Conservation (phyloP, 1,284 basidiomycete species). For the Xerocomus amazonicus region DNA sequence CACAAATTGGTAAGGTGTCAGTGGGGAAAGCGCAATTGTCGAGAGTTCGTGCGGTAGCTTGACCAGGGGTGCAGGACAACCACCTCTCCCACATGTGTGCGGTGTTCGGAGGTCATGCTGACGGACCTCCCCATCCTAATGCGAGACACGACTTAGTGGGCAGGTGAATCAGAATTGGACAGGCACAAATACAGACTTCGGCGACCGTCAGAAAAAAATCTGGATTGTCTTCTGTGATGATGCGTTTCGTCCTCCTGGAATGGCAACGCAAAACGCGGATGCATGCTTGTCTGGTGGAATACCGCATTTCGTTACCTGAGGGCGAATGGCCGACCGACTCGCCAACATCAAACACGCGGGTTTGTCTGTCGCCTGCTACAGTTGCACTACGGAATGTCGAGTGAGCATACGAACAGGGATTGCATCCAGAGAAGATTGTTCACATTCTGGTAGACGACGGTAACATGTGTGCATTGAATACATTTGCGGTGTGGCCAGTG, state of each 20-base stretch:
- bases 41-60: conserved; percentile 58
- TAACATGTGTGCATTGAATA: conserved; percentile 84
- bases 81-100: conserved; percentile 54
- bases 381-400: conserved; percentile 49
- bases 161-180: neutral
- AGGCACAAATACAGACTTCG: conserved; percentile 50
- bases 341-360: conserved; percentile 80
- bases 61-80: conserved; percentile 68
- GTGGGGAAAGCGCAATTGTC: conserved; percentile 62
- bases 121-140: conserved; percentile 66
- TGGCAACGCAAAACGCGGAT: conserved; percentile 68
- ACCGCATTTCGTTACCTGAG: conserved; percentile 36
- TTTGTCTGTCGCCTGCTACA: conserved; percentile 76
- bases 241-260: conserved; percentile 67
- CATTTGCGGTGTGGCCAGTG: conserved; percentile 83
- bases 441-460: conserved; percentile 70
- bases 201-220: conserved; percentile 82
- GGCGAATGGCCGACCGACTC: conserved; percentile 40
- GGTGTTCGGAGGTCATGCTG: conserved; percentile 82
- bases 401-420: conserved; percentile 6
- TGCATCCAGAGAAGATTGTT: conserved; percentile 20
- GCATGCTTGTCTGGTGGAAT: conserved; percentile 44
- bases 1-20: conserved; percentile 71
- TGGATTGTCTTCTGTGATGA: conserved; percentile 80
- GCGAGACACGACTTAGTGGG: conserved; percentile 5